Percentiles rank a stretch among this genome's conserved stretches.
These are phyloP conservation scores for Trypanosoma rangeli DNA, from an alignment of 208 protist genomes.

Conservation along the genomic window DNA sequence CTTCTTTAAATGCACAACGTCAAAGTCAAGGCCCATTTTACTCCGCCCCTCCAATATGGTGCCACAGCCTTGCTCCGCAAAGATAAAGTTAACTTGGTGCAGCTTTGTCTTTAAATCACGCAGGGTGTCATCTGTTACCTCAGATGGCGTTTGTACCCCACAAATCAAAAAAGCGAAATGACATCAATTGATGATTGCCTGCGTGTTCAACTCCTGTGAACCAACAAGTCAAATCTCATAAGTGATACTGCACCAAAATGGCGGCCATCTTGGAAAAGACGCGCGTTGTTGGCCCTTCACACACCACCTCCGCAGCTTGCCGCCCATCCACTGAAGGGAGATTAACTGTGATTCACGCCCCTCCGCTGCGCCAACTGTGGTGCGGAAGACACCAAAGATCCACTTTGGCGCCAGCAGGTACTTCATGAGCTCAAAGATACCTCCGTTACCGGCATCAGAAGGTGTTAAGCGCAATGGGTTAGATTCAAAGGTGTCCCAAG, in stretches of 20 bases:
- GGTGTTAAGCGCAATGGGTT: constrained; percentile 46
- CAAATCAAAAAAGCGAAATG: constrained; percentile 49
- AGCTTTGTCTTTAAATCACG: constrained; percentile 9
- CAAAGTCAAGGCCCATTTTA: constrained; percentile 20
- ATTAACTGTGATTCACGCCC: constrained; percentile 53
- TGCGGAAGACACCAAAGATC: constrained; percentile 82
- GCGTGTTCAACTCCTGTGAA: constrained; percentile 51
- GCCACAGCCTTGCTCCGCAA: constrained; percentile 61
- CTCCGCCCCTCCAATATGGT: constrained; percentile 38
- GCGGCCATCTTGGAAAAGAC: constrained; percentile 70
- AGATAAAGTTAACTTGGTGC: constrained; percentile 28
- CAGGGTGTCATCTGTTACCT: background rate
- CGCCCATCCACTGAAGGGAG: constrained; percentile 88
- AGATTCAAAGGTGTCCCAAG: constrained; percentile 70
- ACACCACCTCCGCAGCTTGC: constrained; percentile 51
- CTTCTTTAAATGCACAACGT: constrained; percentile 30
- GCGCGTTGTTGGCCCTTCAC: constrained; percentile 21
- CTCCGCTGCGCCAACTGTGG: constrained; percentile 50
- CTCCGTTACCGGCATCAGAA: constrained; percentile 51
- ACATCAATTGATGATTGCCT: constrained; percentile 72
- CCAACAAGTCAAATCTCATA: constrained; percentile 83
- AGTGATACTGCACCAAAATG: constrained; percentile 53
- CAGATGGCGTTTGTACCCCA: constrained; percentile 3
- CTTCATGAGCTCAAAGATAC: constrained; percentile 78
- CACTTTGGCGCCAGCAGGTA: constrained; percentile 70